These are phyloP conservation scores for Jaenimonas drosophilae DNA, from an alignment of 208 protist genomes.

Conservation along the genomic window DNA sequence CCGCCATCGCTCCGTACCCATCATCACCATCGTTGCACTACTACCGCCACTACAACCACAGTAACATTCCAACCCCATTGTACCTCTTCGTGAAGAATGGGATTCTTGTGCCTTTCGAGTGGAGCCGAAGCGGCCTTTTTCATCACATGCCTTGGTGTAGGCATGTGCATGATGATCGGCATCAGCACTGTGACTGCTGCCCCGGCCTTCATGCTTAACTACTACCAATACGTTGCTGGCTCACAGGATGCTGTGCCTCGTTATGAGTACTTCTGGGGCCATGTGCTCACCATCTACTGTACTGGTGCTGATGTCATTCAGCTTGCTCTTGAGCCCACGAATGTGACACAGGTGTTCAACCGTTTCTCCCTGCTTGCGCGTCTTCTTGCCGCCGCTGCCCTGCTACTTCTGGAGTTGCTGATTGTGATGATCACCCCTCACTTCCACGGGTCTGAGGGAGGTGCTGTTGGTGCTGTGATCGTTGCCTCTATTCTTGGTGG, in stretches of 20 bases:
- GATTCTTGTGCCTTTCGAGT: too few species aligned
- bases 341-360: slow-evolving; percentile 17
- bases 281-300: slow-evolving; percentile 17
- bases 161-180: slow-evolving; percentile 32
- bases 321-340: too few species aligned
- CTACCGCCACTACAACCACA: too few species aligned
- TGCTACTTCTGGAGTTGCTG: slow-evolving; percentile 11
- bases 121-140: slow-evolving; percentile 7
- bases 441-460: background rate
- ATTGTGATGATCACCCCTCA: background rate
- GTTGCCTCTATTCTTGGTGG: slow-evolving; percentile 9
- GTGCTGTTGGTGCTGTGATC: slow-evolving; percentile 17
- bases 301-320: too few species aligned
- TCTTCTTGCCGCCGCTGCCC: slow-evolving; percentile 1
- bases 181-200: slow-evolving; percentile 39
- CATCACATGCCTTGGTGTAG: slow-evolving; percentile 25
- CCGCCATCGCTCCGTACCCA: too few species aligned
- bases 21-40: too few species aligned
- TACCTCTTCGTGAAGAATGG: too few species aligned
- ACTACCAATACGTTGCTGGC: slow-evolving; percentile 13
- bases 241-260: too few species aligned
- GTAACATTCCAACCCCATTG: too few species aligned
- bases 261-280: slow-evolving; percentile 11
- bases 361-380: slow-evolving; percentile 10
- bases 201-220: slow-evolving; percentile 29